Evolutionary conservation across 345 rosid genomes (phyloP).

Genomic region (Brassica cretica): DNA sequence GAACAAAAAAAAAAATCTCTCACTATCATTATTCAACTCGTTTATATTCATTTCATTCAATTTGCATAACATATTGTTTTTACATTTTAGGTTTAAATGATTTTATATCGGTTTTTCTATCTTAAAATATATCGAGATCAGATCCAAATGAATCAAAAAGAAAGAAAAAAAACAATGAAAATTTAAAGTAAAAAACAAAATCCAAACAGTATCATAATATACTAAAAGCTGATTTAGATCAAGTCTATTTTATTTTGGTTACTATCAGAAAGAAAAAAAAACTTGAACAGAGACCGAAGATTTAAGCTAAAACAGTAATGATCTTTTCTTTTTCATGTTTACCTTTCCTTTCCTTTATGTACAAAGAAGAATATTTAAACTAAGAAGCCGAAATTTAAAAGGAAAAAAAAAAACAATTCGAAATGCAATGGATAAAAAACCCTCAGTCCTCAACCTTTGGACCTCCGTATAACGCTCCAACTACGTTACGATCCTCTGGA

Average conservation of each 20-base stretch:
- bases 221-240: not conserved
- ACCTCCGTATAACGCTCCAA: conserved; percentile 53
- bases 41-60: not conserved
- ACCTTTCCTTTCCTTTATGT: conserved; percentile 33
- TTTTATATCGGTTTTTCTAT: not conserved
- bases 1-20: not conserved
- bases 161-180: not conserved
- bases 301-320: conserved; percentile 12
- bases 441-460: conserved; percentile 46
- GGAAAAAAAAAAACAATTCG: not conserved
- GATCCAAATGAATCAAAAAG: not conserved
- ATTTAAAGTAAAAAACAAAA: not conserved
- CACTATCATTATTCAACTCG: not conserved
- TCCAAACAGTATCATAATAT: not conserved
- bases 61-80: not conserved
- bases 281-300: not conserved
- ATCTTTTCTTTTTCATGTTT: conserved; percentile 10
- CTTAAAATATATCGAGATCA: not conserved
- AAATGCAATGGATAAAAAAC: conserved; percentile 6
- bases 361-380: conserved; percentile 49
- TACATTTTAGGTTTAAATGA: not conserved
- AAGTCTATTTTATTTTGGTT: conserved; percentile 20
- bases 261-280: not conserved
- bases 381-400: not conserved
- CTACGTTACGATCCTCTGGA: conserved; percentile 56